Conservation (phyloP, 2,329 filamentous ascomycete species). For the Calonectria naviculata region DNA sequence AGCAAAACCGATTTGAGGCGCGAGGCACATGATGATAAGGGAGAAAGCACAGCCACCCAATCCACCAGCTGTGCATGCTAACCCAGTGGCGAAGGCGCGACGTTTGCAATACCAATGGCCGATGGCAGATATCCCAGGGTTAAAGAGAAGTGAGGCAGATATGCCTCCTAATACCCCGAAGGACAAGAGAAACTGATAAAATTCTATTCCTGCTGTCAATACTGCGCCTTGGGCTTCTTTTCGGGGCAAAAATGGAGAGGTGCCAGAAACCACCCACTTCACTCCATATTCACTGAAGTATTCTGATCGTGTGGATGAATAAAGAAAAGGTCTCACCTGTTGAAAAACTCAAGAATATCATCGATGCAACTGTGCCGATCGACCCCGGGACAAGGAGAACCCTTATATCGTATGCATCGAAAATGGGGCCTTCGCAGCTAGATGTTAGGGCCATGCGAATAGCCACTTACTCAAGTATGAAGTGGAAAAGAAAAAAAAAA, state of each 20-base stretch:
- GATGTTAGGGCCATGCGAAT: too few species aligned
- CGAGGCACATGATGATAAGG: conserved; percentile 41
- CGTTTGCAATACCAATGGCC: conserved; percentile 71
- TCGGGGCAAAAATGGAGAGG: too few species aligned
- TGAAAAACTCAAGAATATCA: conserved; percentile 70
- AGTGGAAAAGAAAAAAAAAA: too few species aligned
- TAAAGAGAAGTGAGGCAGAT: conserved; percentile 76
- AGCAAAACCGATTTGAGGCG: conserved; percentile 42
- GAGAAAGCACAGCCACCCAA: conserved; percentile 67
- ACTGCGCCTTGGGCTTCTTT: too few species aligned
- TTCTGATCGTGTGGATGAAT: too few species aligned
- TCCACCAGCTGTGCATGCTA: conserved; percentile 74
- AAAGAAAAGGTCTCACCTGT: conserved; percentile 47
- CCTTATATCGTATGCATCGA: conserved; percentile 74
- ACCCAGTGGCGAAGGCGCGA: conserved; percentile 75
- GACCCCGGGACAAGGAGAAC: conserved; percentile 69
- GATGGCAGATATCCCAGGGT: conserved; percentile 72
- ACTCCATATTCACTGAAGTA: too few species aligned
- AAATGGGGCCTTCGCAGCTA: conserved; percentile 60
- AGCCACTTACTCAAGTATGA: too few species aligned
- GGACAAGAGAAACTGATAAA: conserved; percentile 78
- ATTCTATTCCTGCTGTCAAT: conserved; percentile 48
- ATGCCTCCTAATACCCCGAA: conserved; percentile 75
- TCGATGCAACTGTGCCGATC: conserved; percentile 62
- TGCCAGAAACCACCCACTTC: too few species aligned